phyloP scores from a whole-genome alignment of 352 stramenopile genomes.

The Halophytophthora polymorphica region DNA sequence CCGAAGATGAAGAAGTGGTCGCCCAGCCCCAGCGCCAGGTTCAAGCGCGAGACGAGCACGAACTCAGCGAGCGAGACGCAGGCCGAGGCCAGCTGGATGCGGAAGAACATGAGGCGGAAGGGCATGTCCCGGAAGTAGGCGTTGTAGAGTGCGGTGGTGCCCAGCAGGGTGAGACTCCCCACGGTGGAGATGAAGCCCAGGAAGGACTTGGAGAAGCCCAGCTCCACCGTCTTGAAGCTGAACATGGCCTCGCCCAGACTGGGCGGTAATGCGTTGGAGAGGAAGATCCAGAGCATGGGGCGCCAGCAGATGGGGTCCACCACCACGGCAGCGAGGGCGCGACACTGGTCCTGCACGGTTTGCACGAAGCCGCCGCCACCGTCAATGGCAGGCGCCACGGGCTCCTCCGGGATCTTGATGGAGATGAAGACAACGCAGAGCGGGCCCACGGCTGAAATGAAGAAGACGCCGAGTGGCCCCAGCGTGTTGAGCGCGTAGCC shows the following conservation, averaged over 20 bases:
- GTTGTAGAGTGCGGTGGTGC: slow-evolving; percentile 74
- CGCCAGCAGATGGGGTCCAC: slow-evolving; percentile 77
- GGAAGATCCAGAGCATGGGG: slow-evolving; percentile 78
- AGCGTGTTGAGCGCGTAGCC: slow-evolving; percentile 56
- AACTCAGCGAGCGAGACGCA: slow-evolving; percentile 67
- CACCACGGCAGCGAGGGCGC: slow-evolving; percentile 49
- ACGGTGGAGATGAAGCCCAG: slow-evolving; percentile 77
- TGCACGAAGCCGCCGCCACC: slow-evolving; percentile 40
- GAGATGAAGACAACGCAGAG: slow-evolving; percentile 68
- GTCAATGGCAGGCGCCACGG: slow-evolving; percentile 18
- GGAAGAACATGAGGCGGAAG: slow-evolving; percentile 75
- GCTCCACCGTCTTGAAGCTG: slow-evolving; percentile 77
- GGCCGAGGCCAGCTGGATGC: slow-evolving; percentile 67
- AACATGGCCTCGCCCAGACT: slow-evolving; percentile 82
- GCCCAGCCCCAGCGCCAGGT: slow-evolving; percentile 53
- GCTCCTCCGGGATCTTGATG: slow-evolving; percentile 53
- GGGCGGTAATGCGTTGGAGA: slow-evolving; percentile 69
- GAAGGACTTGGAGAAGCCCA: slow-evolving; percentile 76
- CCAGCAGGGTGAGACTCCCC: slow-evolving; percentile 65
- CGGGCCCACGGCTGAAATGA: slow-evolving; percentile 64
- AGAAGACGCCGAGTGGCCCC: slow-evolving; percentile 66
- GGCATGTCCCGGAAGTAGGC: slow-evolving; percentile 76
- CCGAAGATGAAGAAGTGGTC: slow-evolving; percentile 82
- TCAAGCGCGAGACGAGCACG: slow-evolving; percentile 65
- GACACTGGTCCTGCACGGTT: slow-evolving; percentile 49